A percentile compares a stretch with the other conserved stretches of the same genome.
Conservation (phyloP, 805 yeast species). For the Hanseniaspora nectarophila region DNA sequence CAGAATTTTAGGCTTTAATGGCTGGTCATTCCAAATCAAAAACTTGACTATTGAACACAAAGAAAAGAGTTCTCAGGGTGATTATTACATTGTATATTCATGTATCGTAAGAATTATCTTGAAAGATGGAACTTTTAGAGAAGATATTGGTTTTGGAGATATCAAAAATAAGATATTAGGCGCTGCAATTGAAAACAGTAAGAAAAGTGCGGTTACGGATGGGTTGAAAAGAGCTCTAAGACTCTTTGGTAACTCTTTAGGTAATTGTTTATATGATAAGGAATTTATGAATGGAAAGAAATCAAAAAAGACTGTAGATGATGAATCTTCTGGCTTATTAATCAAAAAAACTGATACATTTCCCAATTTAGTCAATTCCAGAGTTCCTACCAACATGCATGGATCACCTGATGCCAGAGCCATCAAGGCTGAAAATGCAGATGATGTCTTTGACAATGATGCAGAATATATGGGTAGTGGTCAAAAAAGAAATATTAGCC, state of each 20-base stretch:
- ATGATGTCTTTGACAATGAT: not conserved
- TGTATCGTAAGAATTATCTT: conserved; percentile 62
- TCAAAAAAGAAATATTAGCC: conserved; percentile 5
- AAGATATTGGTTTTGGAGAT: conserved; percentile 78
- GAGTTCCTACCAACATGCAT: conserved; percentile 30
- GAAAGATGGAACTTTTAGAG: conserved; percentile 66
- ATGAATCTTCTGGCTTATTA: conserved; percentile 14
- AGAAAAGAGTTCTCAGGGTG: conserved; percentile 45
- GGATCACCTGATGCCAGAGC: conserved; percentile 26
- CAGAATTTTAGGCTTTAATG: conserved; percentile 70
- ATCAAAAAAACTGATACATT: conserved; percentile 11
- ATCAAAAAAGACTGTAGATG: not conserved
- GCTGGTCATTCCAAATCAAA: conserved; percentile 67
- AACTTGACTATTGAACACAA: conserved; percentile 56
- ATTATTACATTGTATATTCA: conserved; percentile 54
- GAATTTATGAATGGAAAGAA: conserved; percentile 35
- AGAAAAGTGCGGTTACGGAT: conserved; percentile 75
- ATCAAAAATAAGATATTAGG: conserved; percentile 61
- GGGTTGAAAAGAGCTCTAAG: conserved; percentile 68
- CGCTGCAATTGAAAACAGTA: conserved; percentile 71
- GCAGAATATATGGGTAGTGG: not conserved
- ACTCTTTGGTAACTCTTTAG: conserved; percentile 71
- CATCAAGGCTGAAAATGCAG: conserved; percentile 24
- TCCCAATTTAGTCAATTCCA: conserved; percentile 30
- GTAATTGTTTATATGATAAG: conserved; percentile 74